phyloP scores from a whole-genome alignment of 108 stramenopile genomes.

The Stephanodiscus triporus region DNA sequence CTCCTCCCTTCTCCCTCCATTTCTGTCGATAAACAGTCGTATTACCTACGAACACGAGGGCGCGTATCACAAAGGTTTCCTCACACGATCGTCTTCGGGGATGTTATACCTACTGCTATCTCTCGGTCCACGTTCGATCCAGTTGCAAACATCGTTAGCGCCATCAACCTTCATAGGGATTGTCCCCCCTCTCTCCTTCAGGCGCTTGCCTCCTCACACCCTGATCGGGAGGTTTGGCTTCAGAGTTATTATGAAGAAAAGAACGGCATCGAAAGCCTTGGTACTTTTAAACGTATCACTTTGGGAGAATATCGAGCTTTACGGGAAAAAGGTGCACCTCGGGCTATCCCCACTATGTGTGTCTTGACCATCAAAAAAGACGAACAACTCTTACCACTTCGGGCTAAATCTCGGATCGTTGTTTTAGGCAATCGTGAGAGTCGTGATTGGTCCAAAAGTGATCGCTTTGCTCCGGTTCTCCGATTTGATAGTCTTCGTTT shows the following conservation, averaged over 20 bases:
- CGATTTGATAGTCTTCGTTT: slow-evolving; percentile 8
- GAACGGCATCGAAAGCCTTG: background rate
- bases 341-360: slow-evolving; percentile 26
- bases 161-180: background rate
- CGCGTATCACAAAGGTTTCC: background rate
- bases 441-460: slow-evolving; percentile 6
- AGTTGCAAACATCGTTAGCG: background rate
- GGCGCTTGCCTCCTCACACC: background rate
- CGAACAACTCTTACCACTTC: slow-evolving; percentile 1
- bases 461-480: slow-evolving; percentile 31
- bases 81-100: too few relatives aligned
- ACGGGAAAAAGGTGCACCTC: slow-evolving; percentile 2
- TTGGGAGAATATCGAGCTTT: background rate
- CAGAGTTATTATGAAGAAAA: background rate
- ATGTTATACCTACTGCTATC: background rate
- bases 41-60: background rate
- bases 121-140: background rate
- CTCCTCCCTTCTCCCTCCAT: background rate
- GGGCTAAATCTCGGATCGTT: slow-evolving; percentile 24
- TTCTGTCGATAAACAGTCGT: background rate
- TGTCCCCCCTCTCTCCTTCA: background rate
- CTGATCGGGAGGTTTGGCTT: background rate
- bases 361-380: slow-evolving; percentile 15
- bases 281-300: background rate
- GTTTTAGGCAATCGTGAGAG: slow-evolving; percentile 19